phyloP scores from a whole-genome alignment of 192 early-diverging fungal species.

The Coemansia sp. region DNA sequence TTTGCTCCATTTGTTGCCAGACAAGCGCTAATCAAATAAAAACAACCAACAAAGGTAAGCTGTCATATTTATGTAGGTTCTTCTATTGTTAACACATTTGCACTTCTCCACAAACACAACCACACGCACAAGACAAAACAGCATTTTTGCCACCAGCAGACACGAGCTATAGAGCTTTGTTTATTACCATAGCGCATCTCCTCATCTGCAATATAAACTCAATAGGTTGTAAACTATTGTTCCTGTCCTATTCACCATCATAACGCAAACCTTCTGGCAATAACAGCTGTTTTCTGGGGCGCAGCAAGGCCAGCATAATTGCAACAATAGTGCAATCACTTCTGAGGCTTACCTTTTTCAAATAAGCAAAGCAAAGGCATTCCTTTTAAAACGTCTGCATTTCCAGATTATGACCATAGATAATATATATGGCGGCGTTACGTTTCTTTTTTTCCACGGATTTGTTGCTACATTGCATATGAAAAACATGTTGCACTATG shows the following conservation, averaged over 20 bases:
- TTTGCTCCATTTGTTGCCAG: neutral
- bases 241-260: neutral
- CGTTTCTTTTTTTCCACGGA: neutral
- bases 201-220: neutral
- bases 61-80: neutral
- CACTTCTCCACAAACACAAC: neutral
- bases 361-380: neutral
- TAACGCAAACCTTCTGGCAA: neutral
- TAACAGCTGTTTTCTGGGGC: neutral
- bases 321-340: conserved; percentile 2
- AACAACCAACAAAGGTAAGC: conserved; percentile 1
- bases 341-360: neutral
- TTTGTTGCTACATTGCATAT: neutral
- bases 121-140: neutral
- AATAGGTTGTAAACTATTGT: neutral
- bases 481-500: neutral
- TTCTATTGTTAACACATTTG: neutral
- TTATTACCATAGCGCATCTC: conserved; percentile 1
- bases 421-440: neutral
- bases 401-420: neutral
- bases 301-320: conserved; percentile 4
- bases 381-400: neutral
- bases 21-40: neutral
- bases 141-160: neutral
- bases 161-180: neutral